Evolutionary conservation across 805 yeast species (phyloP), one percentile per base, ranked within the genome.

Genomic region (Pichia membranifaciens): DNA sequence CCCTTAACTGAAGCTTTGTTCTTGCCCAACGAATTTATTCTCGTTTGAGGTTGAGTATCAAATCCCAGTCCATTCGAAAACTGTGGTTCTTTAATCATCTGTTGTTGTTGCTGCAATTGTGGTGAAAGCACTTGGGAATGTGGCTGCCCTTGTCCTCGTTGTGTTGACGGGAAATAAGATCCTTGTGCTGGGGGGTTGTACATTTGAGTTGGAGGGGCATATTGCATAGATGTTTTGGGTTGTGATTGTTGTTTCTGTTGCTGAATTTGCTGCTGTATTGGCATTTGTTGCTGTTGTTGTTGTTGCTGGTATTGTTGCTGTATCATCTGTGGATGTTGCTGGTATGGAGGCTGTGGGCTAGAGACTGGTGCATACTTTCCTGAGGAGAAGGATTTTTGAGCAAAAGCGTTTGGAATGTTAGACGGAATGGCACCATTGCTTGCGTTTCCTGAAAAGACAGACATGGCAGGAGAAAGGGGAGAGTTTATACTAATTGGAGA

Each of bases 401-500:
- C 7, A 25, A 8, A 25, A 8, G 29, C 29, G 29, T 25, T 25
- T 10, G 29, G 10, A 8, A 10, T 10, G 29, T 25, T 25, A 7
- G 29, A 25, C 10, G 7, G 29, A 10, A 25, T 25, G 10, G 10
- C 29, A 4, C 18, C 13, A 31, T 16, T 29, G 18, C 10, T 9
- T 23, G 33, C 15, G 28, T 23, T 39, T 23, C 20, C 16, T 7
- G 33, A 15, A 22, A 7, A 5, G 9, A 16, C 20, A 32, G 5
- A 18, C 23, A 32, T 3, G 16, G 29, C 34, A 16, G 40, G 22
- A 4, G 38, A 21, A 3, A 29, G 17, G 2, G 36, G n/a, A 3
- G 37, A 3, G 3, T 18, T 33, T 4, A 48, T 32, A 3, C 34
- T 22, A 28, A 58, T 48, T 8, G 58, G 53, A 5, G 60, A 50